These are phyloP conservation scores for Salix brachista DNA, from an alignment of 345 rosid genomes.

Conservation along the genomic window DNA sequence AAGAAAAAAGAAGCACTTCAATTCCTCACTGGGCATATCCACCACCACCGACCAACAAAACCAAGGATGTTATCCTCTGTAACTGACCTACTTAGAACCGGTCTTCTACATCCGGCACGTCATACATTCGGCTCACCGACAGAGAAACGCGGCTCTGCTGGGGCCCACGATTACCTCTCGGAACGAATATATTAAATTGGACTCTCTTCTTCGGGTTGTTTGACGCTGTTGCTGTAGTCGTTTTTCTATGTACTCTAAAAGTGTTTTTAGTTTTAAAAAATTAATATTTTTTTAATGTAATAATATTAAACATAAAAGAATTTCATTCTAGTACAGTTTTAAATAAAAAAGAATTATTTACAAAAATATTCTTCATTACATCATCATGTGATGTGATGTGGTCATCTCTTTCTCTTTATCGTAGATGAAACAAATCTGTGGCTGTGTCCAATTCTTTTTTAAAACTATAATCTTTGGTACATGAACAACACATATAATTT, in stretches of 20 bases:
- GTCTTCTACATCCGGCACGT: conserved; percentile 3
- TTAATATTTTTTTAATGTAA: no score
- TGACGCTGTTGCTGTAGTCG: no score
- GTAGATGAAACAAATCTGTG: no score
- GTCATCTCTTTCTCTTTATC: no score
- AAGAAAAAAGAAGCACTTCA: not conserved
- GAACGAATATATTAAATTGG: not conserved
- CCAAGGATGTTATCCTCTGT: not conserved
- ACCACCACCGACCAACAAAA: not conserved
- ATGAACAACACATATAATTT: not conserved
- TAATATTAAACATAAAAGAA: no score
- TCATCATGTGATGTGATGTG: no score
- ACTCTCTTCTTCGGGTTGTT: not conserved
- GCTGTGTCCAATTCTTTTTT: no score
- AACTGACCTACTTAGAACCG: not conserved
- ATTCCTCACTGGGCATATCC: conserved; percentile 1
- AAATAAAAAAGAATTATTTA: no score
- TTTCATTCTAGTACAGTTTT: no score
- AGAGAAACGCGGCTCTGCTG: conserved; percentile 13
- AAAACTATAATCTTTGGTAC: not conserved
- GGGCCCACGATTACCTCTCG: conserved; percentile 4
- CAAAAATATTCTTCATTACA: no score
- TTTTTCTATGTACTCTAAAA: no score
- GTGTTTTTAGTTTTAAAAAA: no score
- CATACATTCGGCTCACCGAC: conserved; percentile 23